A percentile compares a stretch with the other conserved stretches of the same genome.
phyloP scores from a whole-genome alignment of 768 basidiomycete species.

The Tulasnella sp. region DNA sequence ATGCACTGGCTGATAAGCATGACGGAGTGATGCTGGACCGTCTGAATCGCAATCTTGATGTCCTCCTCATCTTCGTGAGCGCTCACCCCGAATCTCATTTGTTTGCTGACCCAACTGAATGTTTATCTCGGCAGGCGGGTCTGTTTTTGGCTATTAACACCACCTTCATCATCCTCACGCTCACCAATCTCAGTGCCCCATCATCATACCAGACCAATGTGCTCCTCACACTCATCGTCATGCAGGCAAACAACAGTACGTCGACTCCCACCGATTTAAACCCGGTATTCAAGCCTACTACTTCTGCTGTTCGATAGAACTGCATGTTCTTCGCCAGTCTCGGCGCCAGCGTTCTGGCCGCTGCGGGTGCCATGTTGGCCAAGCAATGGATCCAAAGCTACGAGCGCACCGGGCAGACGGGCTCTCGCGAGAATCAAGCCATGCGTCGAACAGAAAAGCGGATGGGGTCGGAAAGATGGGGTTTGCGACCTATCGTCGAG shows the following conservation, averaged over 20 bases:
- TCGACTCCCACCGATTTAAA: neutral
- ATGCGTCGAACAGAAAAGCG: too few species aligned
- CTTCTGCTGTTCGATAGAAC: too few species aligned
- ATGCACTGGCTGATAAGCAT: too few species aligned
- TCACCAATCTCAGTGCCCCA: neutral
- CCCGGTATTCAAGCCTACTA: too few species aligned
- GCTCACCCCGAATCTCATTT: too few species aligned
- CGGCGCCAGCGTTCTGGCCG: neutral
- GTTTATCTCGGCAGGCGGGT: too few species aligned
- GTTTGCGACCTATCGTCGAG: too few species aligned
- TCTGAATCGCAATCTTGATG: too few species aligned
- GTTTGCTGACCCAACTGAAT: too few species aligned
- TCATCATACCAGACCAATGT: neutral
- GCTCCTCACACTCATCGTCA: neutral
- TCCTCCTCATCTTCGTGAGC: too few species aligned
- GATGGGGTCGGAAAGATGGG: too few species aligned
- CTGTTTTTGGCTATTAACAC: conserved; percentile 2
- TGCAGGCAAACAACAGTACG: neutral
- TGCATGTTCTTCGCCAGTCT: neutral
- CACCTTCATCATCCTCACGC: neutral
- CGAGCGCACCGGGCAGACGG: neutral
- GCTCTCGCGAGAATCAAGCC: neutral
- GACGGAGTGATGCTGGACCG: too few species aligned
- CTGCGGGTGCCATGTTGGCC: neutral
- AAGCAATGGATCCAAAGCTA: neutral